phyloP scores from a whole-genome alignment of 805 yeast species.

The Ogataea philodendri region DNA sequence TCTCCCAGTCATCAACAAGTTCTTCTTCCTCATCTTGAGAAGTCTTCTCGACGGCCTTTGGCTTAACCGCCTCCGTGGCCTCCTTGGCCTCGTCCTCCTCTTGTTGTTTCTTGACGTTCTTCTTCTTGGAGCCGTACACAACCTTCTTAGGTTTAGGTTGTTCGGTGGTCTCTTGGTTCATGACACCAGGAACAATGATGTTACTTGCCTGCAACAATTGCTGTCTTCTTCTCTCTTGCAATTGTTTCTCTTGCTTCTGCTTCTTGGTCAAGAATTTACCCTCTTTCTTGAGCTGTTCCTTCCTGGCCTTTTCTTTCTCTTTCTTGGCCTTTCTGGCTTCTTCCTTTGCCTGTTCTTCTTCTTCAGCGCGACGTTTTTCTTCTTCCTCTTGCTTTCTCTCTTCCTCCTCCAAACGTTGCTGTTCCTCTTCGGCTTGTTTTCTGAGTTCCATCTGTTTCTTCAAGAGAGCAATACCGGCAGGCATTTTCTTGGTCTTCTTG shows the following conservation, averaged over 20 bases:
- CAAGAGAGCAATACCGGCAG: conserved; percentile 89
- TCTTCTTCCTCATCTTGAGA: conserved; percentile 47
- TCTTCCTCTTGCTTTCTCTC: conserved; percentile 50
- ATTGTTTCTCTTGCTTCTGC: conserved; percentile 88
- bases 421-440: conserved; percentile 86
- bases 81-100: conserved; percentile 32
- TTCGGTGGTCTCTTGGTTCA: conserved; percentile 25
- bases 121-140: conserved; percentile 72
- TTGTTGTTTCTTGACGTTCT: conserved; percentile 37
- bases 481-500: conserved; percentile 62
- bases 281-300: conserved; percentile 91
- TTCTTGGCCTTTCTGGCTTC: conserved; percentile 67
- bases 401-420: conserved; percentile 67
- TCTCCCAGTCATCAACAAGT: conserved; percentile 85
- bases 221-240: conserved; percentile 85
- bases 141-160: conserved; percentile 58
- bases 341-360: conserved; percentile 62
- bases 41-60: conserved; percentile 33
- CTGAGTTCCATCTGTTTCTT: conserved; percentile 85
- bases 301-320: conserved; percentile 83
- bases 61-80: conserved; percentile 43
- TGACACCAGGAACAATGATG: conserved; percentile 72
- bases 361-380: conserved; percentile 48
- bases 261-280: conserved; percentile 93
- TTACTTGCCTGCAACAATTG: conserved; percentile 74